Evolutionary conservation across 106 monocot species (phyloP), one percentile per base, ranked within the genome.

Genomic region (Dendrobium huoshanense): DNA sequence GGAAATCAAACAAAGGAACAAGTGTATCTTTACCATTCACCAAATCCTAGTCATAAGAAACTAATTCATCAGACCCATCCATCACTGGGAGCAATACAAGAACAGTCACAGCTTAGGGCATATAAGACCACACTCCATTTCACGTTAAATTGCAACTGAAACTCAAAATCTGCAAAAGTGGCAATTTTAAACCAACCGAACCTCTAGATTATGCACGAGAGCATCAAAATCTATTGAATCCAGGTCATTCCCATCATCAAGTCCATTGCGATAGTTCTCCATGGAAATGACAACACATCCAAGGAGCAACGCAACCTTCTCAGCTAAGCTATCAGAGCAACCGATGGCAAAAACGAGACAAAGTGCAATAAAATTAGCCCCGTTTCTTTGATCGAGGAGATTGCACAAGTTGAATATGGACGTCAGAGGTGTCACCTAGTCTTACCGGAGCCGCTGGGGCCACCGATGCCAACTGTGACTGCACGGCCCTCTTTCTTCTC

Each of bases 391-490:
- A 45, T 33, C 31, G 22, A 61, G 7, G 33, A 77, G 13, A 18
- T 41, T 19, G 15, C 16, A 8, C 2, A 43, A 41, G 19, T 74
- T 43, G 74, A 42, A 19, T 43, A 41, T 43, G 74, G 19, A 43
- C 42, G 33, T 16, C 42, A 22, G 49, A 11, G 9, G 22, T 76
- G 20, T 83, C 65, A 97, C 98, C 98, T 98, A 51, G 98, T 88
- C 80, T 98, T 98, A 2, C 98, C 98, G 48, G 98, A 98, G 47
- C 98, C 98, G 58, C 88, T 92, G 55, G 98, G 98, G n/a, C 98
- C 98, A 6, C 98, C 98, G 22, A 98, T 95, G 77, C 98, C 98
- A 25, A 98, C 92, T 24, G 90, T 89, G 72, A 95, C 97, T 6
- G 83, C 82, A 48, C 77, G 87, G 7, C 98, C 94, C 54, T 94